These are phyloP conservation scores for Suillus fuscotomentosus DNA, from an alignment of 768 basidiomycete species.

Conservation along the genomic window DNA sequence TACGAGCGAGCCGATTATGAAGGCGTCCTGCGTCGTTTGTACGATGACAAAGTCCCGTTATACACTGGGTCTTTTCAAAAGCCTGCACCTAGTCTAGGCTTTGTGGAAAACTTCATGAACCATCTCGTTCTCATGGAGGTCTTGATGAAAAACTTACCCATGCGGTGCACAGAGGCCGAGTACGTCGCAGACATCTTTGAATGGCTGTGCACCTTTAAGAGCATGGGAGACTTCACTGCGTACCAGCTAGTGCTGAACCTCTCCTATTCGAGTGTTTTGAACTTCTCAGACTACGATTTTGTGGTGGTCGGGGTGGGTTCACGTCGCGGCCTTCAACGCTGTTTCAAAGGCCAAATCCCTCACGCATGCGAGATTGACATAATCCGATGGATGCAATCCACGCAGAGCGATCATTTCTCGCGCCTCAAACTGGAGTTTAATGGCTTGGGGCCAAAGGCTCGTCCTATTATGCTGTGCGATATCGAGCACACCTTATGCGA, in stretches of 20 bases:
- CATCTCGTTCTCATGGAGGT: conserved; percentile 61
- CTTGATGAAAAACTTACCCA: conserved; percentile 58
- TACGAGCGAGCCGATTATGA: conserved; percentile 56
- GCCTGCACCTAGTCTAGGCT: conserved; percentile 59
- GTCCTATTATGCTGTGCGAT: conserved; percentile 64
- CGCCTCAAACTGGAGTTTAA: conserved; percentile 55
- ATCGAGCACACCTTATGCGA: conserved; percentile 81
- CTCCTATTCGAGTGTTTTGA: conserved; percentile 54
- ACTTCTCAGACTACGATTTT: conserved; percentile 68
- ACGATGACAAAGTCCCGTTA: conserved; percentile 39
- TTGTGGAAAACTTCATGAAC: conserved; percentile 47
- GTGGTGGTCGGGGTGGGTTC: conserved; percentile 70
- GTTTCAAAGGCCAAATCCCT: conserved; percentile 52
- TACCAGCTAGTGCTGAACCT: conserved; percentile 67
- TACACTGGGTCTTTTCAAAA: conserved; percentile 74
- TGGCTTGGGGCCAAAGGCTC: conserved; percentile 45
- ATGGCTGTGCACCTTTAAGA: conserved; percentile 55
- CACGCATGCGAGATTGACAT: conserved; percentile 51
- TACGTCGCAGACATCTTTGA: conserved; percentile 66
- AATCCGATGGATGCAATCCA: conserved; percentile 61
- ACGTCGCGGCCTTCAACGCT: conserved; percentile 60
- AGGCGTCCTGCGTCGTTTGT: conserved; percentile 45
- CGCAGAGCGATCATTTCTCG: conserved; percentile 59
- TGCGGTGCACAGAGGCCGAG: conserved; percentile 44
- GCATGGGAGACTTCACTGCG: conserved; percentile 73